These are phyloP conservation scores for Gymnopilus dilepis DNA, from an alignment of 768 basidiomycete species.

Conservation along the genomic window DNA sequence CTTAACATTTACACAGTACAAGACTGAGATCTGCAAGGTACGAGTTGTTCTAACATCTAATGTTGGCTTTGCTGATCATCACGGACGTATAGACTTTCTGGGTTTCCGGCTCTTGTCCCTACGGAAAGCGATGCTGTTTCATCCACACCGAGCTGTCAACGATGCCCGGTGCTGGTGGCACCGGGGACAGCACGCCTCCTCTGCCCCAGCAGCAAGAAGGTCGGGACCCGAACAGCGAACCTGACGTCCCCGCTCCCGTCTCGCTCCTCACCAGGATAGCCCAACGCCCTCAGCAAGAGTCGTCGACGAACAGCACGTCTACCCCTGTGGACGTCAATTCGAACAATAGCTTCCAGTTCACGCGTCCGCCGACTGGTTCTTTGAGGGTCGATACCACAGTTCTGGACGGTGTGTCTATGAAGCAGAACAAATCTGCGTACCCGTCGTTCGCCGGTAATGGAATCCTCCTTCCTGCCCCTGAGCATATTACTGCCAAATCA, in stretches of 20 bases:
- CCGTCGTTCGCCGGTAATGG: slow-evolving; percentile 70
- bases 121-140: slow-evolving; percentile 93
- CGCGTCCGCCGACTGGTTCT: slow-evolving; percentile 70
- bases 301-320: slow-evolving; percentile 46
- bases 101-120: slow-evolving; percentile 92
- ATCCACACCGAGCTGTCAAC: slow-evolving; percentile 87
- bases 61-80: slow-evolving; percentile 16
- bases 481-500: slow-evolving; percentile 65
- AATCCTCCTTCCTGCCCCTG: slow-evolving; percentile 60
- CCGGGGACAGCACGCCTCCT: slow-evolving; percentile 51
- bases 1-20: slow-evolving; percentile 63
- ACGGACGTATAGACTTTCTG: slow-evolving; percentile 85
- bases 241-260: slow-evolving; percentile 68
- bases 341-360: slow-evolving; percentile 53
- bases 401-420: slow-evolving; percentile 59
- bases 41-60: slow-evolving; percentile 28
- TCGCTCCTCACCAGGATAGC: slow-evolving; percentile 82
- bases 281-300: slow-evolving; percentile 56
- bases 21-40: slow-evolving; percentile 93
- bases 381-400: slow-evolving; percentile 78
- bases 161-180: slow-evolving; percentile 54
- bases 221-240: slow-evolving; percentile 83
- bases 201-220: slow-evolving; percentile 60
- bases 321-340: slow-evolving; percentile 62
- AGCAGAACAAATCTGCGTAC: slow-evolving; percentile 88